phyloP scores from a whole-genome alignment of 106 monocot genomes.

The Dendrobium nobile region DNA sequence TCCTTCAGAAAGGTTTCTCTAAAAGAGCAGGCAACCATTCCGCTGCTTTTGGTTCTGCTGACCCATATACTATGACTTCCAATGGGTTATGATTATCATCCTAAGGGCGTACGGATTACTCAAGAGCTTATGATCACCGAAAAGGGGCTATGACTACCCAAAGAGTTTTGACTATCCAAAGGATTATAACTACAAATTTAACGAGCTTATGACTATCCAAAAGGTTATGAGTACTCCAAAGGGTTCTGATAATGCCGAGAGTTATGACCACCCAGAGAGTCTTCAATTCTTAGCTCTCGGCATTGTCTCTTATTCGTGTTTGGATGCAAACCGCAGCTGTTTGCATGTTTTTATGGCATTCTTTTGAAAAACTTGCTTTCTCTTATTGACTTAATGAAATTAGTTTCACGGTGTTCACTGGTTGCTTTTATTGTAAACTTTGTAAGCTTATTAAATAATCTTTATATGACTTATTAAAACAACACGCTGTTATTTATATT shows the following conservation, averaged over 20 bases:
- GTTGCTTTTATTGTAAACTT: neutral
- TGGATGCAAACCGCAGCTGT: neutral
- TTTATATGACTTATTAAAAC: constrained; percentile 2
- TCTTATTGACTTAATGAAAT: neutral
- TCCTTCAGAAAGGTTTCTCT: constrained; percentile 6
- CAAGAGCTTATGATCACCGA: neutral
- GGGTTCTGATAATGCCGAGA: neutral
- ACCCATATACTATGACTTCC: neutral
- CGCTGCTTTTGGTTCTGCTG: neutral
- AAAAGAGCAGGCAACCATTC: constrained; percentile 6
- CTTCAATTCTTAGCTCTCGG: constrained; percentile 5
- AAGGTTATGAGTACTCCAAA: neutral
- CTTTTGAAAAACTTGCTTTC: neutral
- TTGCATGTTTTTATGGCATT: neutral
- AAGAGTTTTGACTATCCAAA: constrained; percentile 5
- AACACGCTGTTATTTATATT: neutral
- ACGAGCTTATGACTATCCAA: neutral
- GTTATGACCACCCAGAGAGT: constrained; percentile 4
- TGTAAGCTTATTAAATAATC: neutral
- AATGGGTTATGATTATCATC: constrained; percentile 8
- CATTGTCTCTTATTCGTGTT: neutral
- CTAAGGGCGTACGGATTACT: neutral
- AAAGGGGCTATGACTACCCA: constrained; percentile 1
- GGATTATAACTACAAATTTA: neutral
- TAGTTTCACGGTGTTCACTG: neutral